Evolutionary conservation across 345 rosid species (phyloP).

Genomic region (Linum trigynum): DNA sequence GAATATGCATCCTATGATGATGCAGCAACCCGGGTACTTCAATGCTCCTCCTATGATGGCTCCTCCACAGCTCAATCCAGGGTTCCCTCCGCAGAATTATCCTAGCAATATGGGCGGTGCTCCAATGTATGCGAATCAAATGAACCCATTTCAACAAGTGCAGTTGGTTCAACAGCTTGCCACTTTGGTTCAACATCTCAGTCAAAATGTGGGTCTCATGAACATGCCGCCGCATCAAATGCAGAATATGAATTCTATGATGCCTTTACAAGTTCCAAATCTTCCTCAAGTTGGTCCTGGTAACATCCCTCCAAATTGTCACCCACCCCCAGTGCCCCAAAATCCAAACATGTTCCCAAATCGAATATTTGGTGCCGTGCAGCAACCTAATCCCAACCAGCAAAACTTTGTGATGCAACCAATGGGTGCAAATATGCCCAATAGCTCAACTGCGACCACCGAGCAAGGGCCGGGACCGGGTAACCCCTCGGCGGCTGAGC

Average conservation of each 20-base stretch:
- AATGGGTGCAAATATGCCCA: slow-evolving; percentile 17
- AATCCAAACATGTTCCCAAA: slow-evolving; percentile 34
- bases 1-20: slow-evolving; percentile 25
- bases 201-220: slow-evolving; percentile 28
- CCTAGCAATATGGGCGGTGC: slow-evolving; percentile 5
- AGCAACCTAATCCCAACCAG: slow-evolving; percentile 31
- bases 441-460: slow-evolving; percentile 12
- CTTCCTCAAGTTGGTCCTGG: slow-evolving; percentile 15
- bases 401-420: slow-evolving; percentile 24
- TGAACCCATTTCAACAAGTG: slow-evolving; percentile 30
- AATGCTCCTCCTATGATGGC: slow-evolving; percentile 22
- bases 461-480: slow-evolving; percentile 27
- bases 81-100: slow-evolving; percentile 6
- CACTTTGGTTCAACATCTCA: slow-evolving; percentile 27
- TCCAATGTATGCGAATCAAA: slow-evolving; percentile 20
- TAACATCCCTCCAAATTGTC: slow-evolving; percentile 7
- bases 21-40: slow-evolving; percentile 25
- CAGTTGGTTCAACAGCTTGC: slow-evolving; percentile 18
- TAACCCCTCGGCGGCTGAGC: slow-evolving; percentile 19
- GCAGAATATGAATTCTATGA: slow-evolving; percentile 32
- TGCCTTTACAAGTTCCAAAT: slow-evolving; percentile 23
- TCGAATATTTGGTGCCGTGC: slow-evolving; percentile 33
- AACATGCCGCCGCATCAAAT: slow-evolving; percentile 28
- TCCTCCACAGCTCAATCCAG: not conserved
- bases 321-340: slow-evolving; percentile 10